Base-by-base conservation (phyloP, 169 alveolate species). In the Ichthyophthirius multifiliis region DNA sequence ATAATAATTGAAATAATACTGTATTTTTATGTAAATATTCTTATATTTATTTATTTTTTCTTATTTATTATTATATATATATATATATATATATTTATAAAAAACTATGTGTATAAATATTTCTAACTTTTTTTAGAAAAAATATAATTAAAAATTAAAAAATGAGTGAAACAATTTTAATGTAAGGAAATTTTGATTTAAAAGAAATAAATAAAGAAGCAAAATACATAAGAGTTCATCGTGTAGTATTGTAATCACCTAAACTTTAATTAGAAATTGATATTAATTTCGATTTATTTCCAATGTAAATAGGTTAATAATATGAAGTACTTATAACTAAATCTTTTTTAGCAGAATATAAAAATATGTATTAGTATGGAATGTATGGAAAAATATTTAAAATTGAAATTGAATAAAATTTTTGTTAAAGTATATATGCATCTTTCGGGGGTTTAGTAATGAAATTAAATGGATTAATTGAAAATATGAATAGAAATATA, bases 361-460 rank as follows among this genome's bases (percentile, higher is more conserved):
- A 55, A 55, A 55, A 55, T 34, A 16, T 10, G 12, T 55, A 27
- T 16, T 16, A 34, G 2, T 55, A 55, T 55, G 71, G 43, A 13
- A 55, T 55, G 71, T 55, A 55, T 55, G 71, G 71, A 23, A 55
- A 55, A 18, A 55, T 55, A 55, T 55, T 55, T 27, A 55, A 55
- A 55, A 55, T 55, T 55, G 71, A 55, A 2, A 27, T 55, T 27
- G 71, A 55, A 55, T 55, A 16, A 6, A 39, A 55, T 55, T 55
- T 27, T 27, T 55, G 13, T 27, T 55, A 55, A n/a, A 55, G 71
- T 7, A 27, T 55, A 10, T 55, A 55, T 55, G 18, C 18, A 27
- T 55, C 71, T 27, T 55, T 27, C 31, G 71, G 71, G 31, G 71
- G 71, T 55, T 23, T 55, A 15, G 71, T 55, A 0, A 55, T 55